These are phyloP conservation scores for Aethionema arabicum DNA, from an alignment of 345 rosid genomes.

Conservation along the genomic window DNA sequence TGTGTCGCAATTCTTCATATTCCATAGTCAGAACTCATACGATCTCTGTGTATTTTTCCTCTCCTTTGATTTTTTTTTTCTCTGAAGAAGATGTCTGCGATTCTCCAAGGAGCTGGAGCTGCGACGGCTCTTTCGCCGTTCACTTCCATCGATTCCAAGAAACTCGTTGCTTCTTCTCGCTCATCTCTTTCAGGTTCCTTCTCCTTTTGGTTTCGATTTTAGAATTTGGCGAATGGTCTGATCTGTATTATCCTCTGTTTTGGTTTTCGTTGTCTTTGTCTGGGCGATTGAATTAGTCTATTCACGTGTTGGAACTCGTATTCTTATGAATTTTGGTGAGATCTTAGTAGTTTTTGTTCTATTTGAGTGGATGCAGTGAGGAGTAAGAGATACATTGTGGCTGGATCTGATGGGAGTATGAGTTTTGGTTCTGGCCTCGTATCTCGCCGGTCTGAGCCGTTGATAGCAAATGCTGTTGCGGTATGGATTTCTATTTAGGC, in stretches of 20 bases:
- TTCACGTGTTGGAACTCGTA: not conserved
- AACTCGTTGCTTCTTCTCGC: constrained; percentile 33
- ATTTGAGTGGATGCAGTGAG: constrained; percentile 41
- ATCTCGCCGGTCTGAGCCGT: constrained; percentile 40
- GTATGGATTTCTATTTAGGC: constrained; percentile 29
- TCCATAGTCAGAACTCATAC: not conserved
- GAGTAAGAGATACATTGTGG: constrained; percentile 44
- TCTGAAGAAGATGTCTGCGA: constrained; percentile 52
- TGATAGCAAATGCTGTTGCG: constrained; percentile 72
- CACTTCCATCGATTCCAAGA: constrained; percentile 48
- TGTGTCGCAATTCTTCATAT: not conserved
- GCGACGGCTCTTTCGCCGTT: constrained; percentile 49
- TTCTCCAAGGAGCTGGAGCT: constrained; percentile 60
- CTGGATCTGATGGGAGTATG: constrained; percentile 56
- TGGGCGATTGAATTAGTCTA: not conserved
- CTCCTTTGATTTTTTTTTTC: constrained; percentile 5
- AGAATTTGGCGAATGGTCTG: not conserved
- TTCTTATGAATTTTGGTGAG: not conserved
- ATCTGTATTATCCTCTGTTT: not conserved
- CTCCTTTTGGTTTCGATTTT: not conserved
- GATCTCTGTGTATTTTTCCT: not conserved
- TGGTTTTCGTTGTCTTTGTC: not conserved
- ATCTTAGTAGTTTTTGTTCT: not conserved
- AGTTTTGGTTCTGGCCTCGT: constrained; percentile 38
- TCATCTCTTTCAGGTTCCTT: constrained; percentile 52